phyloP scores from a whole-genome alignment of 2,329 filamentous ascomycete genomes.

The Fusarium decemcellulare region DNA sequence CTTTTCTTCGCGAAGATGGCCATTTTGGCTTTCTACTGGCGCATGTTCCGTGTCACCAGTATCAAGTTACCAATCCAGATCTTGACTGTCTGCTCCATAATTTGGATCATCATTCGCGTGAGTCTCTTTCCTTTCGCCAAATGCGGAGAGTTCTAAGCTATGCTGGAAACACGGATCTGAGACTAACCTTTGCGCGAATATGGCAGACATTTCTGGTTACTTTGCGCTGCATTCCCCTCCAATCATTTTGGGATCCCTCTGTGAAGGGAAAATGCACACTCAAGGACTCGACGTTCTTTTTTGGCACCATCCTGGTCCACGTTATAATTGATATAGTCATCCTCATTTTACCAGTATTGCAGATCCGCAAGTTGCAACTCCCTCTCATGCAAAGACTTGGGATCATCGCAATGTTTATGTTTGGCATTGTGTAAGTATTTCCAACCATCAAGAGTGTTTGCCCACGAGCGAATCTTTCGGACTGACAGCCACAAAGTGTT shows the following conservation, averaged over 20 bases:
- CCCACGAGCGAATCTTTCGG: too few species aligned
- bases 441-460: background rate
- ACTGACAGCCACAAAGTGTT: slow-evolving; percentile 13
- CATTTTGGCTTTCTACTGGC: slow-evolving; percentile 50
- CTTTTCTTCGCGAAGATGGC: slow-evolving; percentile 47
- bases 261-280: slow-evolving; percentile 28
- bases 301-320: slow-evolving; percentile 50
- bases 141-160: background rate
- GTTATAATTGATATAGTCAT: slow-evolving; percentile 50
- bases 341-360: slow-evolving; percentile 47
- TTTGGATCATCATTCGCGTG: slow-evolving; percentile 49
- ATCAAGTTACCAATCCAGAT: slow-evolving; percentile 47
- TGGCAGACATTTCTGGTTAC: slow-evolving; percentile 29
- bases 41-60: slow-evolving; percentile 47
- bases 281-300: slow-evolving; percentile 51
- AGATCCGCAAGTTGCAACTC: slow-evolving; percentile 49
- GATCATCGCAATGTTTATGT: slow-evolving; percentile 48
- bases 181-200: too few species aligned
- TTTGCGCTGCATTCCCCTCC: slow-evolving; percentile 38
- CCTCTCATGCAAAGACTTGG: slow-evolving; percentile 46
- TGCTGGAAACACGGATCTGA: too few species aligned
- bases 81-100: slow-evolving; percentile 35
- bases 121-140: slow-evolving; percentile 1
- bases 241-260: slow-evolving; percentile 32
- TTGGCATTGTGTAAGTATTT: slow-evolving; percentile 48